These are phyloP conservation scores for Phoma sp. DNA, from an alignment of 2,329 filamentous ascomycete genomes.

Conservation along the genomic window DNA sequence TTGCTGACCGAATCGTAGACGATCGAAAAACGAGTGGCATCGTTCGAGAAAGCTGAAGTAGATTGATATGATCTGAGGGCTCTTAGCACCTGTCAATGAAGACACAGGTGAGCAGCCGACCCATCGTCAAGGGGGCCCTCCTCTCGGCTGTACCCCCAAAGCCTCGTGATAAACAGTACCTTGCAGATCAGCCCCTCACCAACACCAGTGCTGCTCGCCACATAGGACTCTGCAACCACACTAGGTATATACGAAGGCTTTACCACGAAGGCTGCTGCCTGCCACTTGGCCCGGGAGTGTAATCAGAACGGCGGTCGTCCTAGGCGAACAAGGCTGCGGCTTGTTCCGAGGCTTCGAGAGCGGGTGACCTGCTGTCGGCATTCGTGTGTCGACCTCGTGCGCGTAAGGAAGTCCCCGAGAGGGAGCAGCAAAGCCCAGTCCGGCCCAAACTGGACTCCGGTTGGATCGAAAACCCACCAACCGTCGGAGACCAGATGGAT, in stretches of 20 bases:
- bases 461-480: conserved; percentile 23
- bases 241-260: background rate
- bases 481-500: background rate
- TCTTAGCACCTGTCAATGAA: conserved; percentile 11
- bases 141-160: conserved; percentile 11
- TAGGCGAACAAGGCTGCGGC: background rate
- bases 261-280: background rate
- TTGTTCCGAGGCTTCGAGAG: background rate
- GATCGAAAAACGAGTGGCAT: background rate
- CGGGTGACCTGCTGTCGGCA: background rate
- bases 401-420: background rate
- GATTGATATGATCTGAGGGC: conserved; percentile 2
- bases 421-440: conserved; percentile 20
- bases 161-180: background rate
- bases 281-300: background rate
- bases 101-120: conserved; percentile 9
- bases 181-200: background rate
- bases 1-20: background rate
- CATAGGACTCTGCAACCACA: background rate
- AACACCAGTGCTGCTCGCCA: background rate
- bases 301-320: background rate
- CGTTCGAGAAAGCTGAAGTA: background rate
- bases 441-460: conserved; percentile 23
- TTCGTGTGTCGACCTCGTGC: background rate
- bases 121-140: conserved; percentile 17